Conservation (phyloP, 2,329 filamentous ascomycete genomes). For the Amauroascus verrucosus region DNA sequence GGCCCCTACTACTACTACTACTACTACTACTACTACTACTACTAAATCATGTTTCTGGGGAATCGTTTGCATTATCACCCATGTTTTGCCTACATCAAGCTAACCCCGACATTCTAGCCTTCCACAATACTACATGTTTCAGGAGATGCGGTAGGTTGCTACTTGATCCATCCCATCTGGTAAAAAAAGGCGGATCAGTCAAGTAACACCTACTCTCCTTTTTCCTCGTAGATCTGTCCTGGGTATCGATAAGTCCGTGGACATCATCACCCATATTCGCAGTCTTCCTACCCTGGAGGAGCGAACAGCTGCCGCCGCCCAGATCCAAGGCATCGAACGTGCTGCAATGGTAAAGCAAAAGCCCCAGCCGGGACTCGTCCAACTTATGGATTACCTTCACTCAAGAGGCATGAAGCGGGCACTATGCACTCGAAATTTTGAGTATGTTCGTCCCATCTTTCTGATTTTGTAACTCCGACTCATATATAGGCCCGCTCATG, state of each 20-base stretch:
- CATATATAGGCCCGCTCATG: background rate
- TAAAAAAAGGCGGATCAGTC: background rate
- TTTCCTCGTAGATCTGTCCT: constrained; percentile 43
- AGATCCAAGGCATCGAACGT: constrained; percentile 70
- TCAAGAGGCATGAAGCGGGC: constrained; percentile 57
- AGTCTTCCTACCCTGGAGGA: constrained; percentile 51
- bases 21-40: no score
- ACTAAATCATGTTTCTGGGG: no score
- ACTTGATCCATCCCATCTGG: background rate
- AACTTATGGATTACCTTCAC: constrained; percentile 76
- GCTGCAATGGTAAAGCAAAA: constrained; percentile 68
- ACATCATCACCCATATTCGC: constrained; percentile 86
- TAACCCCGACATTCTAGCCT: constrained; percentile 45
- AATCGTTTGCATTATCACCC: no score
- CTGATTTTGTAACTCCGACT: no score
- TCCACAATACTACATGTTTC: constrained; percentile 94
- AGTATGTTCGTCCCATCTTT: constrained; percentile 39
- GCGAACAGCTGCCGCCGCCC: constrained; percentile 56
- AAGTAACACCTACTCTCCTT: background rate
- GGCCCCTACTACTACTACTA: no score
- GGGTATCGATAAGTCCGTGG: constrained; percentile 57
- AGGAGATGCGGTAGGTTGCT: constrained; percentile 58
- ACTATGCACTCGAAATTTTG: constrained; percentile 92
- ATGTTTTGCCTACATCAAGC: background rate
- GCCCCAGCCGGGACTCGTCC: constrained; percentile 67